These are phyloP conservation scores for Pecoramyces ruminantium DNA, from an alignment of 192 early-diverging fungal genomes.

Conservation along the genomic window DNA sequence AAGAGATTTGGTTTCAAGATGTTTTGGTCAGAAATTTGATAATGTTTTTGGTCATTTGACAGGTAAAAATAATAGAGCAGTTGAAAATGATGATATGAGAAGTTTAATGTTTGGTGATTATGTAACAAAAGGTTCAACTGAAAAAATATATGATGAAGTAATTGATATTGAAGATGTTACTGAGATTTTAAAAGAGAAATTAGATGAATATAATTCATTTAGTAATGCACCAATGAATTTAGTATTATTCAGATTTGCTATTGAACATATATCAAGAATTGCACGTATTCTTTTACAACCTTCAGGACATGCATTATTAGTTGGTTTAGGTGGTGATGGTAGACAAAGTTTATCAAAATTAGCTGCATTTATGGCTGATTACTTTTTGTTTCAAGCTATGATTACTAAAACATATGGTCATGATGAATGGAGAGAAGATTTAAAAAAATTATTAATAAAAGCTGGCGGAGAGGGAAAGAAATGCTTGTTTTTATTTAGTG, in stretches of 20 bases:
- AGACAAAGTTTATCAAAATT: slow-evolving; percentile 30
- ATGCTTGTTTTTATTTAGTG: slow-evolving; percentile 37
- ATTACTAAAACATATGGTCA: slow-evolving; percentile 34
- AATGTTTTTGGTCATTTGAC: slow-evolving; percentile 24
- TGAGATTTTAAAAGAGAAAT: slow-evolving; percentile 17
- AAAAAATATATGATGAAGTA: slow-evolving; percentile 27
- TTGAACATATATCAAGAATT: slow-evolving; percentile 36
- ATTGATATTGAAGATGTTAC: slow-evolving; percentile 28
- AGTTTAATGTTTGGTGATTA: slow-evolving; percentile 34
- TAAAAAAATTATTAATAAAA: slow-evolving; percentile 30
- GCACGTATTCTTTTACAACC: slow-evolving; percentile 32
- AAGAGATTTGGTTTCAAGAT: slow-evolving; percentile 16
- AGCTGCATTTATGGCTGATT: slow-evolving; percentile 34
- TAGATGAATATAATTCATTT: slow-evolving; percentile 38
- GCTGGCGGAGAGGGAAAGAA: slow-evolving; percentile 34
- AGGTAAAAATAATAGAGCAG: slow-evolving; percentile 16
- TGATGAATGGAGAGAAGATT: slow-evolving; percentile 36
- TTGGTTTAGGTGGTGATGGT: slow-evolving; percentile 39
- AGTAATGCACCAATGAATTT: slow-evolving; percentile 40
- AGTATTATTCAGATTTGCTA: slow-evolving; percentile 38
- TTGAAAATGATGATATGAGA: slow-evolving; percentile 31
- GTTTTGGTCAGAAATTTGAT: slow-evolving; percentile 26
- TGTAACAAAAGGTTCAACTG: slow-evolving; percentile 10
- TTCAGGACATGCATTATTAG: slow-evolving; percentile 32
- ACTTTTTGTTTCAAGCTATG: slow-evolving; percentile 39